phyloP scores from a whole-genome alignment of 169 alveolate species.

The Besnoitia besnoiti region DNA sequence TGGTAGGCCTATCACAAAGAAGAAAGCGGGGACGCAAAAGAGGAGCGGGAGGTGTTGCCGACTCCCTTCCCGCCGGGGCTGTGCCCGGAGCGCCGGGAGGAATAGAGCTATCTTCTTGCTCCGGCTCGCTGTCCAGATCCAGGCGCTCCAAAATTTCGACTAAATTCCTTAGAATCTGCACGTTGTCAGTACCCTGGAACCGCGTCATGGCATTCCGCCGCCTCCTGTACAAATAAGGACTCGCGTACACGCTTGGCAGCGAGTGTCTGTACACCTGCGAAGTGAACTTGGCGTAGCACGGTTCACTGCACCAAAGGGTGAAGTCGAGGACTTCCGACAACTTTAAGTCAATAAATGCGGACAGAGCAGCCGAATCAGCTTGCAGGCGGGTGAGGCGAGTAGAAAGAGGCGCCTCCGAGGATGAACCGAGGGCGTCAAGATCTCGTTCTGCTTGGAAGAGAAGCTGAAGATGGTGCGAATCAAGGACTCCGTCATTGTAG shows the following conservation, averaged over 20 bases:
- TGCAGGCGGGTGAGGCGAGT: not conserved
- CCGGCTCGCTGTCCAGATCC: not conserved
- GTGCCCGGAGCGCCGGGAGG: not conserved
- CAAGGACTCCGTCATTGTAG: not conserved
- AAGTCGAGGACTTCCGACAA: not conserved
- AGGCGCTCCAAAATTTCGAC: not conserved
- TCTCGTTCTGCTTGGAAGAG: slow-evolving; percentile 1
- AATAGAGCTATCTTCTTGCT: not conserved
- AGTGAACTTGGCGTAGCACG: not conserved
- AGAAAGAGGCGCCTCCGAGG: no score
- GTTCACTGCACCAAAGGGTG: not conserved
- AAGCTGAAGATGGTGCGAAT: not conserved
- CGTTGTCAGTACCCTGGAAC: not conserved
- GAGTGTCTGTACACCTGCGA: not conserved
- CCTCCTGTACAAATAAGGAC: not conserved
- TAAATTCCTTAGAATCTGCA: not conserved
- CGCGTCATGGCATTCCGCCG: not conserved
- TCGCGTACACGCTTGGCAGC: not conserved
- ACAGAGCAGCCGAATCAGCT: not conserved
- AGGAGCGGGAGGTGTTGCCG: not conserved
- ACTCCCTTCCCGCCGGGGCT: no score
- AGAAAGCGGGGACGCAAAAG: not conserved
- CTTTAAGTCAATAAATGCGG: not conserved
- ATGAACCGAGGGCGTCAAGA: slow-evolving; percentile 3
- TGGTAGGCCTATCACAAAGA: not conserved